These are phyloP conservation scores for Yarrowia sp. DNA, from an alignment of 805 yeast species.

Conservation along the genomic window DNA sequence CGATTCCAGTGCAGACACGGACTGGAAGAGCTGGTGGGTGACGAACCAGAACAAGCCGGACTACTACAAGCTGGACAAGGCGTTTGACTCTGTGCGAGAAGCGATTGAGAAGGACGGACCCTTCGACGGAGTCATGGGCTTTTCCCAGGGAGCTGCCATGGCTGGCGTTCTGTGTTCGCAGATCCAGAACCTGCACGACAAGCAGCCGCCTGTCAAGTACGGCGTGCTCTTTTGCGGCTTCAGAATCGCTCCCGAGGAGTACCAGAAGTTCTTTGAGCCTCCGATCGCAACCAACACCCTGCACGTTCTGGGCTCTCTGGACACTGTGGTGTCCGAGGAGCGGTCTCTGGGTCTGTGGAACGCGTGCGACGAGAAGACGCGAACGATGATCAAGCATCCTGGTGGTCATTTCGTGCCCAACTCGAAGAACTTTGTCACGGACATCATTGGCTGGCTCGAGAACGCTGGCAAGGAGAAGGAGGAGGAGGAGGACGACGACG, in stretches of 20 bases:
- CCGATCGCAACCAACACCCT: slow-evolving; percentile 48
- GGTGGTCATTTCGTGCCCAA: slow-evolving; percentile 98
- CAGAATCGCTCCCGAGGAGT: slow-evolving; percentile 33
- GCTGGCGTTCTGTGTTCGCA: slow-evolving; percentile 66
- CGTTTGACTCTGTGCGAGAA: slow-evolving; percentile 51
- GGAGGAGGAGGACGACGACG: slow-evolving; percentile 30
- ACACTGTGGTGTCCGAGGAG: slow-evolving; percentile 76
- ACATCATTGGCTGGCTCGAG: slow-evolving; percentile 37
- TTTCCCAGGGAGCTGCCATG: slow-evolving; percentile 92
- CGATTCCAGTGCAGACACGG: slow-evolving; percentile 47
- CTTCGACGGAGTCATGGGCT: slow-evolving; percentile 84
- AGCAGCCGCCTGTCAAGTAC: slow-evolving; percentile 59
- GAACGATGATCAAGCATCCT: slow-evolving; percentile 69
- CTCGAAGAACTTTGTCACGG: slow-evolving; percentile 53
- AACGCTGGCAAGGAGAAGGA: background rate
- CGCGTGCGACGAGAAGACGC: slow-evolving; percentile 45
- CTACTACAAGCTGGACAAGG: slow-evolving; percentile 41
- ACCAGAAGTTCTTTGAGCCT: slow-evolving; percentile 39
- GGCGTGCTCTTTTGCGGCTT: slow-evolving; percentile 74
- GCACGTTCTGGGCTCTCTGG: slow-evolving; percentile 82
- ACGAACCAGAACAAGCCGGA: slow-evolving; percentile 45
- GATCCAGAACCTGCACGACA: slow-evolving; percentile 54
- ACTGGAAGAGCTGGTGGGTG: slow-evolving; percentile 75
- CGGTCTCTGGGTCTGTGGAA: slow-evolving; percentile 62
- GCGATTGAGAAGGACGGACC: slow-evolving; percentile 70